Conservation (phyloP, 805 yeast species). For the Starmera caribaea region DNA sequence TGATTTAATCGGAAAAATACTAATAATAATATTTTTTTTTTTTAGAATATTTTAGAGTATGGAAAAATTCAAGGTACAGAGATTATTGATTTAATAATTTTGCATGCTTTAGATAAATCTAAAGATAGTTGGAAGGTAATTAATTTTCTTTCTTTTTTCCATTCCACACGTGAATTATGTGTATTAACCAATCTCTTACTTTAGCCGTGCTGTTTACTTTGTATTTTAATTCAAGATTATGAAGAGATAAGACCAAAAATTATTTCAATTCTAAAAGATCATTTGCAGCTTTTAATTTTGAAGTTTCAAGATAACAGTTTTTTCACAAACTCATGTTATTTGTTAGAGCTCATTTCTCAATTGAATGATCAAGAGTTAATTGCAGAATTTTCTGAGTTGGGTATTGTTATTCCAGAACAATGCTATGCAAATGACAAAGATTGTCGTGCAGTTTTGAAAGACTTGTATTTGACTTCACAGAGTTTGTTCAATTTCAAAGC, state of each 20-base stretch:
- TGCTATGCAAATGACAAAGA: slow-evolving; percentile 12
- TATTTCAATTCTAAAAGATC: background rate
- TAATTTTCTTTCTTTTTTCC: background rate
- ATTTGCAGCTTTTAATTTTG: background rate
- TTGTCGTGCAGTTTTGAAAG: slow-evolving; percentile 8
- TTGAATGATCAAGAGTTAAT: slow-evolving; percentile 2
- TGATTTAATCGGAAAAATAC: no score
- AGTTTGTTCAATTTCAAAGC: slow-evolving; percentile 4
- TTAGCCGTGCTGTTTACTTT: slow-evolving; percentile 10
- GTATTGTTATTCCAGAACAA: slow-evolving; percentile 1
- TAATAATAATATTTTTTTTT: no score
- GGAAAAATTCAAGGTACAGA: slow-evolving; percentile 6
- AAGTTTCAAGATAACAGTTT: background rate
- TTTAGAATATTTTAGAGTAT: slow-evolving; percentile 9
- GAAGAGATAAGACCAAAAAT: background rate
- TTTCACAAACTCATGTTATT: slow-evolving; percentile 11
- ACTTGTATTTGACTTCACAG: slow-evolving; percentile 1
- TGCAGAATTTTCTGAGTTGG: background rate
- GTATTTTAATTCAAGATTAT: slow-evolving; percentile 17
- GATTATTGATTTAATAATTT: slow-evolving; percentile 4
- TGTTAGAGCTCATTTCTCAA: slow-evolving; percentile 15
- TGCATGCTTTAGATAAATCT: no score
- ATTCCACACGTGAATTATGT: no score
- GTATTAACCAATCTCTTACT: no score
- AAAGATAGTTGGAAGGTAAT: slow-evolving; percentile 17